A percentile compares a stretch with the other conserved stretches of the same genome.
Evolutionary conservation across 768 basidiomycete genomes (phyloP).

Genomic region (Boletus insuetus): DNA sequence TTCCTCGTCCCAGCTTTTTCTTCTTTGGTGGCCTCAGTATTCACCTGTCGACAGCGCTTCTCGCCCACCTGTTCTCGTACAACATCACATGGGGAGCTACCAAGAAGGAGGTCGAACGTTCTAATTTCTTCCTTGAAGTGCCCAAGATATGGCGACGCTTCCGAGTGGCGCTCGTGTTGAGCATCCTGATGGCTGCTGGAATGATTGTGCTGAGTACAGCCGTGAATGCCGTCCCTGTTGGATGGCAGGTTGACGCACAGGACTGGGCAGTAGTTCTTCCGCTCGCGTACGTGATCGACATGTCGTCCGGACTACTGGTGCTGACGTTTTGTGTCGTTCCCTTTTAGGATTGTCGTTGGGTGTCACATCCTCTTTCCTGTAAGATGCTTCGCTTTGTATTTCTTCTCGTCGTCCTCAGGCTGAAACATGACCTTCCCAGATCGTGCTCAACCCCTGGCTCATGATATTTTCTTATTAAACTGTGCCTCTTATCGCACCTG

Average conservation of each 20-base stretch:
- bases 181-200: conserved; percentile 42
- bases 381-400: conserved; percentile 24
- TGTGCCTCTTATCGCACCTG: background rate
- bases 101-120: conserved; percentile 81
- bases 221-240: conserved; percentile 49
- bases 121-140: conserved; percentile 90
- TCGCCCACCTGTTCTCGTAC: conserved; percentile 57
- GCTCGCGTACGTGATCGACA: conserved; percentile 43
- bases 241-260: conserved; percentile 59
- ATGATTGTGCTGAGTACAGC: conserved; percentile 56
- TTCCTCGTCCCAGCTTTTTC: conserved; percentile 34
- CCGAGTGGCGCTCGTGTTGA: conserved; percentile 58
- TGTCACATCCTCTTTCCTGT: conserved; percentile 78
- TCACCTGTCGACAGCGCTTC: conserved; percentile 50
- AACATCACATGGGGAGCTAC: conserved; percentile 60
- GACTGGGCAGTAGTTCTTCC: conserved; percentile 78
- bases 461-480: conserved; percentile 71
- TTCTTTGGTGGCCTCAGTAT: conserved; percentile 57
- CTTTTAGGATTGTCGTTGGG: conserved; percentile 45
- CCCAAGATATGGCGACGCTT: conserved; percentile 82
- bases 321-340: background rate
- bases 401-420: conserved; percentile 30
- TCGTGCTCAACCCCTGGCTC: conserved; percentile 85
- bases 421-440: conserved; percentile 37
- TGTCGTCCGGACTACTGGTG: background rate